Percentiles rank a stretch among this genome's conserved stretches.
Evolutionary conservation across 495 filamentous ascomycete species (phyloP).

Genomic region (Aspergillus campestris): DNA sequence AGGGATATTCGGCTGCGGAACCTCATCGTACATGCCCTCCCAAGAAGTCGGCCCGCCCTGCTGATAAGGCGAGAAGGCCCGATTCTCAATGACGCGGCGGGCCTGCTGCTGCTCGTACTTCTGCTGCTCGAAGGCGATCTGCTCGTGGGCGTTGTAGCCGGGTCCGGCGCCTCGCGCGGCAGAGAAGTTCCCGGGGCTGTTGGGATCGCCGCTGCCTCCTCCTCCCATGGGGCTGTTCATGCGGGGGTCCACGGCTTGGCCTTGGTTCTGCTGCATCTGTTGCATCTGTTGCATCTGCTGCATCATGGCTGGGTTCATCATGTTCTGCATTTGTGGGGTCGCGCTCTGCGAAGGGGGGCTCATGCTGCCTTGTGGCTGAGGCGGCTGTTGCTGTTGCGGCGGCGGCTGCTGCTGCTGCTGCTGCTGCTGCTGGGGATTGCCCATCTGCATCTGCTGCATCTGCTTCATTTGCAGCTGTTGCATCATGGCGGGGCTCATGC

Average conservation of each 20-base stretch:
- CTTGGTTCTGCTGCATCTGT: conserved; percentile 48
- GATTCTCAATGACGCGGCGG: conserved; percentile 35
- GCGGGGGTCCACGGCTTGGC: conserved; percentile 15
- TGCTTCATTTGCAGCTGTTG: conserved; percentile 75
- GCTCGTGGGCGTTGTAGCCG: conserved; percentile 64
- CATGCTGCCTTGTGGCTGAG: conserved; percentile 21
- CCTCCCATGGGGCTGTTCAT: neutral
- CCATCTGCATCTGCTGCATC: conserved; percentile 64
- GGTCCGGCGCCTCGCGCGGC: conserved; percentile 35
- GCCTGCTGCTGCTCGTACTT: conserved; percentile 74
- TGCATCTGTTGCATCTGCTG: conserved; percentile 60
- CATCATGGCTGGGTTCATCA: conserved; percentile 62
- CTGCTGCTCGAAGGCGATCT: conserved; percentile 78
- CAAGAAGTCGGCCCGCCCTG: conserved; percentile 68
- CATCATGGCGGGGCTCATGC: conserved; percentile 76
- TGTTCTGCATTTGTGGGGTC: conserved; percentile 37
- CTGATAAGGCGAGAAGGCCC: conserved; percentile 42
- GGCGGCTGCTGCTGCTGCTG: too few relatives aligned
- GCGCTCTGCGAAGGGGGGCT: conserved; percentile 41
- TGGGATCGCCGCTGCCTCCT: conserved; percentile 4
- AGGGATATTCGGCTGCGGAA: conserved; percentile 72
- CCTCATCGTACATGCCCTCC: conserved; percentile 99
- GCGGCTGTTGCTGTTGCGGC: too few relatives aligned
- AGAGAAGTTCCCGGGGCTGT: conserved; percentile 23
- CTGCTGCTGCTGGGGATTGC: conserved; percentile 33